phyloP scores from a whole-genome alignment of 768 basidiomycete genomes.

The Auriscalpium orientale region DNA sequence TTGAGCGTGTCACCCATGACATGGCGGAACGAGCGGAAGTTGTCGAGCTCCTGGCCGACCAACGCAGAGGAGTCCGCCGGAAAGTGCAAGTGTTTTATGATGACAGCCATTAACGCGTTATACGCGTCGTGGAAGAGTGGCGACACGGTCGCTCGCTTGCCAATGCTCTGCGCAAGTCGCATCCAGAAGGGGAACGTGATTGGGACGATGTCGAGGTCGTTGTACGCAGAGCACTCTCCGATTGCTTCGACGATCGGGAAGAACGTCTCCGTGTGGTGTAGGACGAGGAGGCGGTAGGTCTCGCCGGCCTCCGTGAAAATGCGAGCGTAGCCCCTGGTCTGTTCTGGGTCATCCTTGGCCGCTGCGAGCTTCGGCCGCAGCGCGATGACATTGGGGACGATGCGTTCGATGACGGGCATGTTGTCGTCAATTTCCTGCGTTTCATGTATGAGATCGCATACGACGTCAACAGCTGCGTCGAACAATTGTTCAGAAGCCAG shows the following conservation, averaged over 20 bases:
- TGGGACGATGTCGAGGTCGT: constrained; percentile 90
- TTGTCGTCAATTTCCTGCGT: constrained; percentile 97
- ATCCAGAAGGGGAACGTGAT: constrained; percentile 99
- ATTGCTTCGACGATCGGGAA: constrained; percentile 95
- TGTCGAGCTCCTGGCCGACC: constrained; percentile 81
- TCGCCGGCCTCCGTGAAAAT: constrained; percentile 98
- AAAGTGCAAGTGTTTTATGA: constrained; percentile 89
- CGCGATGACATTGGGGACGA: constrained; percentile 80
- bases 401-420: constrained; percentile 78
- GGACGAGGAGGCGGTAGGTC: constrained; percentile 81
- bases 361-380: constrained; percentile 56
- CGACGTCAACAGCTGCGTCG: constrained; percentile 83
- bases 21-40: constrained; percentile 92
- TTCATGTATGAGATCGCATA: constrained; percentile 95
- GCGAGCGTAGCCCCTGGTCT: constrained; percentile 81
- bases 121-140: constrained; percentile 81
- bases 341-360: constrained; percentile 73
- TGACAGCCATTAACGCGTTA: constrained; percentile 72
- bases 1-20: constrained; percentile 99
- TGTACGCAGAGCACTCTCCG: constrained; percentile 84
- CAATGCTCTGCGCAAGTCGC: constrained; percentile 85
- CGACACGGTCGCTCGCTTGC: constrained; percentile 63
- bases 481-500: constrained; percentile 82
- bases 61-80: constrained; percentile 62
- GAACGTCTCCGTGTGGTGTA: constrained; percentile 87